Evolutionary conservation across 1,284 basidiomycete species (phyloP).

Genomic region (Ganoderma lucidum): DNA sequence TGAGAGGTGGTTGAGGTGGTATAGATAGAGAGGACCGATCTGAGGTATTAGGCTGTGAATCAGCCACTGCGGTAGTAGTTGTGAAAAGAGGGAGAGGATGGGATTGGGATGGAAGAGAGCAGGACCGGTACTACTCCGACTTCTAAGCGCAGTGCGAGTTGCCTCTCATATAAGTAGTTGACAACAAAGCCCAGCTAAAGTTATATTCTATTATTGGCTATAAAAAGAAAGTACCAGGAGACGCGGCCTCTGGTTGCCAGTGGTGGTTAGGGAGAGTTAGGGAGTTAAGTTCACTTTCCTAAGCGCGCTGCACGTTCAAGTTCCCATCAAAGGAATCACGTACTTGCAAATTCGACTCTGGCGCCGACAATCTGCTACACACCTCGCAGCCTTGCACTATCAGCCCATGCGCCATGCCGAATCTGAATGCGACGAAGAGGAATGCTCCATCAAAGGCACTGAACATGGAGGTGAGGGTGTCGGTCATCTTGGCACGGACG

Average conservation of each 20-base stretch:
- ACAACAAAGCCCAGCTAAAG: background rate
- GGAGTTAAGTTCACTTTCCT: background rate
- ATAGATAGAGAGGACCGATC: background rate
- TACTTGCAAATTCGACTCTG: too few relatives aligned
- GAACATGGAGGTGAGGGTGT: too few relatives aligned
- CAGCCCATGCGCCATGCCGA: too few relatives aligned
- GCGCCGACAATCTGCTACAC: too few relatives aligned
- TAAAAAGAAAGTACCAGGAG: background rate
- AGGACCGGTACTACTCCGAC: background rate
- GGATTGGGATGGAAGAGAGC: background rate
- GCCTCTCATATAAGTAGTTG: background rate
- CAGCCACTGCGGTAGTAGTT: background rate
- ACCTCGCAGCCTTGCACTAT: too few relatives aligned
- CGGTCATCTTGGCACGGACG: too few relatives aligned
- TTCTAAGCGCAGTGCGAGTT: background rate
- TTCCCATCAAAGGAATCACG: too few relatives aligned
- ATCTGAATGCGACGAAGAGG: too few relatives aligned
- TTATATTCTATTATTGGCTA: background rate
- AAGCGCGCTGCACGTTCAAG: background rate
- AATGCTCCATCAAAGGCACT: too few relatives aligned
- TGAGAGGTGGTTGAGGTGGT: background rate
- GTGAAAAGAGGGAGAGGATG: background rate
- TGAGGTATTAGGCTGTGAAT: background rate
- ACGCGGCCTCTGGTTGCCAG: background rate
- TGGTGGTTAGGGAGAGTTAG: background rate